A percentile compares a stretch with the other conserved stretches of the same genome.
phyloP scores from a whole-genome alignment of 1,284 basidiomycete genomes.

The Trichosporon sp. region DNA sequence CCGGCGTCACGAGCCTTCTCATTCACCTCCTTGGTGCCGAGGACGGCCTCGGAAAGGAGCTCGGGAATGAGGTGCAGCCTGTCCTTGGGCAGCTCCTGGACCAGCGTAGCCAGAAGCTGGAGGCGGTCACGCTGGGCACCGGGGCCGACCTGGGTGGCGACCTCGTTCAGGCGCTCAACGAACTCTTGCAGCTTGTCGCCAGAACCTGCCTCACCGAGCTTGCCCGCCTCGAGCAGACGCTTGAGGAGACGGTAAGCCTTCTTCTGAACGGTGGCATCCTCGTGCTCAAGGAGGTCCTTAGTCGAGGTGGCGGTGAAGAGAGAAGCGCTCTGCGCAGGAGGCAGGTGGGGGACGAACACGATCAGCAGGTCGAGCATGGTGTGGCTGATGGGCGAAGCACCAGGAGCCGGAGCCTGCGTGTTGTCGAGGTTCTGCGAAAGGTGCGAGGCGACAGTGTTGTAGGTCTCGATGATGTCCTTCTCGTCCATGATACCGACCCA shows the following conservation, averaged over 20 bases:
- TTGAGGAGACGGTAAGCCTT: constrained; percentile 85
- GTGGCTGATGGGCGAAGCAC: constrained; percentile 55
- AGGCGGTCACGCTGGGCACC: constrained; percentile 92
- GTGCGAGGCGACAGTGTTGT: constrained; percentile 68
- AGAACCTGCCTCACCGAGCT: constrained; percentile 49
- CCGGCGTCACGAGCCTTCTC: constrained; percentile 84
- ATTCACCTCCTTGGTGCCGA: constrained; percentile 98
- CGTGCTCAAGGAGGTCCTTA: constrained; percentile 51
- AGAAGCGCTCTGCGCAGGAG: constrained; percentile 55
- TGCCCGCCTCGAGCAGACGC: constrained; percentile 61
- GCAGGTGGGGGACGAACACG: constrained; percentile 74
- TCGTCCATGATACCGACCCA: constrained; percentile 78
- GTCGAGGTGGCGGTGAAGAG: constrained; percentile 56
- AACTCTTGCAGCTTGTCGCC: constrained; percentile 56
- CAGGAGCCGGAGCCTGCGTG: constrained; percentile 38
- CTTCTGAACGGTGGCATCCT: constrained; percentile 88
- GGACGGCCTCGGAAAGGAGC: constrained; percentile 86
- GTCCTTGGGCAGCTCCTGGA: constrained; percentile 63
- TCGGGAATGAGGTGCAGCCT: constrained; percentile 80
- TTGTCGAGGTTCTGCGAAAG: constrained; percentile 64
- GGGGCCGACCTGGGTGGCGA: constrained; percentile 62
- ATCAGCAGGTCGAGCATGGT: constrained; percentile 87
- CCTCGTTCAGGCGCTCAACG: constrained; percentile 56
- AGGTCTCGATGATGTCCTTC: constrained; percentile 73
- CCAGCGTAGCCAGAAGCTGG: constrained; percentile 66